Conservation (phyloP, 257 asterid genomes). For the Ilex asprella region DNA sequence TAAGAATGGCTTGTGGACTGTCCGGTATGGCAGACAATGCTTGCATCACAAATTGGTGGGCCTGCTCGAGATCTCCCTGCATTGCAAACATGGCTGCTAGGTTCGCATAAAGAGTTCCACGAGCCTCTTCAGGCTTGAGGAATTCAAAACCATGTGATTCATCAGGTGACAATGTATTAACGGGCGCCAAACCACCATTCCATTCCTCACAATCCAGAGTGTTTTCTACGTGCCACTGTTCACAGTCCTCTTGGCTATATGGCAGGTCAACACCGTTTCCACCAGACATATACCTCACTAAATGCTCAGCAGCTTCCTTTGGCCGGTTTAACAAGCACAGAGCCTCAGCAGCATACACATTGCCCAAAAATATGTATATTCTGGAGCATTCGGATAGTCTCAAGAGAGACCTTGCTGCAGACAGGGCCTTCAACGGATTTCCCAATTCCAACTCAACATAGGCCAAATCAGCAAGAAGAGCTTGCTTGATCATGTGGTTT, state of each 20-base stretch:
- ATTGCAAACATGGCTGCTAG: slow-evolving; percentile 53
- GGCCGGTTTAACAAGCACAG: slow-evolving; percentile 67
- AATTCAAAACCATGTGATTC: slow-evolving; percentile 35
- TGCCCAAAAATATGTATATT: slow-evolving; percentile 51
- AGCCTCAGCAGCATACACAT: slow-evolving; percentile 81
- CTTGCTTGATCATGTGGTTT: slow-evolving; percentile 60
- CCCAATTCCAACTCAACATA: slow-evolving; percentile 65
- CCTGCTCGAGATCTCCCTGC: slow-evolving; percentile 63
- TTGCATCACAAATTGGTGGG: slow-evolving; percentile 38
- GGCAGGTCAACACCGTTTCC: slow-evolving; percentile 54
- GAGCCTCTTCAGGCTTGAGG: slow-evolving; percentile 80
- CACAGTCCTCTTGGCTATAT: slow-evolving; percentile 59
- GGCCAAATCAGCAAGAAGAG: slow-evolving; percentile 65
- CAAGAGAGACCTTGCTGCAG: slow-evolving; percentile 51
- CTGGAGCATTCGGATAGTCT: slow-evolving; percentile 44
- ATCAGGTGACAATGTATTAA: slow-evolving; percentile 21
- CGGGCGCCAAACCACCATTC: slow-evolving; percentile 22
- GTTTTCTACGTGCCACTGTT: slow-evolving; percentile 50
- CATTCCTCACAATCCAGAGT: slow-evolving; percentile 50
- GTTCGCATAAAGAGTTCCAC: slow-evolving; percentile 51
- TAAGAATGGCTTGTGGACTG: slow-evolving; percentile 50
- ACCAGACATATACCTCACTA: slow-evolving; percentile 38
- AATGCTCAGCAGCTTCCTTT: slow-evolving; percentile 67
- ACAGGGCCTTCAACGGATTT: slow-evolving; percentile 60
- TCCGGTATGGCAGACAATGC: slow-evolving; percentile 49